These are phyloP conservation scores for Coffea canephora DNA, from an alignment of 257 asterid species.

Conservation along the genomic window DNA sequence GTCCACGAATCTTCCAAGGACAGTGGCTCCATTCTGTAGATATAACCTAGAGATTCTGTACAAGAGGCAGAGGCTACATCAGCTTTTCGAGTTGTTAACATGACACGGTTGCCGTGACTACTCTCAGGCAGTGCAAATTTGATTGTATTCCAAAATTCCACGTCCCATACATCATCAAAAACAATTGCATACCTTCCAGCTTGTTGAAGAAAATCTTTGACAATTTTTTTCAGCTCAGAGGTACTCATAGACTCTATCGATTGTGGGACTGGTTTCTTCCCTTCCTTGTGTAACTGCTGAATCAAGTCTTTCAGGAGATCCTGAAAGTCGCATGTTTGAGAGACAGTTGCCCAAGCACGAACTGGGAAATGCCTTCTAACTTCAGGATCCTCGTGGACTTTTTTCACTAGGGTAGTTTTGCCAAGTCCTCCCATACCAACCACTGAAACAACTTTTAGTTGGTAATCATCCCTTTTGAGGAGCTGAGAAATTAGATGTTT, in stretches of 20 bases:
- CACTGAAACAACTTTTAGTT: slow-evolving; percentile 13
- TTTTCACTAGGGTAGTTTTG: slow-evolving; percentile 31
- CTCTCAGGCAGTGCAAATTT: not conserved
- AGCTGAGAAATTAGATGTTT: slow-evolving; percentile 12
- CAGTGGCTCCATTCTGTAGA: not conserved
- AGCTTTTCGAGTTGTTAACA: not conserved
- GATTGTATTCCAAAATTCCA: not conserved
- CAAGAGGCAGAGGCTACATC: not conserved
- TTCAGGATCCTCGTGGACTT: slow-evolving; percentile 17
- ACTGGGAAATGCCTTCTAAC: slow-evolving; percentile 12
- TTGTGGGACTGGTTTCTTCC: not conserved
- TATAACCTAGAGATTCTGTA: not conserved
- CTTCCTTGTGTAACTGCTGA: not conserved
- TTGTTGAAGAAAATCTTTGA: no score
- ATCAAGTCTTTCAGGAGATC: slow-evolving; percentile 6
- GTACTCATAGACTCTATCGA: not conserved
- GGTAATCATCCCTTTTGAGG: not conserved
- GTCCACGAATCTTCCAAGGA: slow-evolving; percentile 9
- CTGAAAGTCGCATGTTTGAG: not conserved
- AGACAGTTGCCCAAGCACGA: slow-evolving; percentile 21
- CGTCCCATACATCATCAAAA: not conserved
- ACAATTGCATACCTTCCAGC: no score
- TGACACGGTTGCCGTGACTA: not conserved
- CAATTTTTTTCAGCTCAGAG: no score
- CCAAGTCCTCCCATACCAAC: slow-evolving; percentile 35